phyloP scores from a whole-genome alignment of 2,329 filamentous ascomycete genomes.

The Apiospora saccharicola region DNA sequence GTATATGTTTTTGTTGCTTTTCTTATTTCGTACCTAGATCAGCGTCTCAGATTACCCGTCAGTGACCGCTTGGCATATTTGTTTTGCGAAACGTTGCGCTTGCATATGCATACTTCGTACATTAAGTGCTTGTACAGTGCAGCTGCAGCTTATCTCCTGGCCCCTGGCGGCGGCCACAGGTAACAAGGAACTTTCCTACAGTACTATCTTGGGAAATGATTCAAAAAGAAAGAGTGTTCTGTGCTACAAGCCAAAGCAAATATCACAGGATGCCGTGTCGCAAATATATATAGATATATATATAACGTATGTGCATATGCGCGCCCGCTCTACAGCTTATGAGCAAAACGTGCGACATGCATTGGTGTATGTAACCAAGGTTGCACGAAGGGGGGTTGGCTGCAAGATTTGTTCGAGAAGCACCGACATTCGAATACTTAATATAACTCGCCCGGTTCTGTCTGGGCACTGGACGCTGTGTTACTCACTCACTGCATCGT shows the following conservation, averaged over 20 bases:
- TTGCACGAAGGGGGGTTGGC: neutral
- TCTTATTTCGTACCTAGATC: neutral
- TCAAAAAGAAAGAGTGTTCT: too few relatives aligned
- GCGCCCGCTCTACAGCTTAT: neutral
- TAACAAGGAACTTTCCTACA: neutral
- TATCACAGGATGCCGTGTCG: slow-evolving; percentile 1
- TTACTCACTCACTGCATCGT: neutral
- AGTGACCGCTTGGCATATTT: neutral
- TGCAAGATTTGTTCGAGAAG: slow-evolving; percentile 15
- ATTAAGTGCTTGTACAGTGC: neutral
- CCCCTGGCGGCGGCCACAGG: neutral
- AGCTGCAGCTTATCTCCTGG: neutral
- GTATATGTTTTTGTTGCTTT: neutral
- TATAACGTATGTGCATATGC: slow-evolving; percentile 8
- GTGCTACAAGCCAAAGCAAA: neutral
- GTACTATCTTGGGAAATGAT: neutral
- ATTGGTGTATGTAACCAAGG: neutral
- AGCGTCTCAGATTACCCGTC: neutral
- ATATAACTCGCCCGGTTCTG: slow-evolving; percentile 9
- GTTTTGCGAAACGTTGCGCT: slow-evolving; percentile 2
- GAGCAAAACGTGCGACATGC: slow-evolving; percentile 4
- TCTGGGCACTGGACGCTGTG: neutral
- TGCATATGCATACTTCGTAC: neutral
- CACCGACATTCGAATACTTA: neutral
- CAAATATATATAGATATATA: neutral